Evolutionary conservation across 1,284 basidiomycete genomes (phyloP).

Genomic region (Grifola frondosa): DNA sequence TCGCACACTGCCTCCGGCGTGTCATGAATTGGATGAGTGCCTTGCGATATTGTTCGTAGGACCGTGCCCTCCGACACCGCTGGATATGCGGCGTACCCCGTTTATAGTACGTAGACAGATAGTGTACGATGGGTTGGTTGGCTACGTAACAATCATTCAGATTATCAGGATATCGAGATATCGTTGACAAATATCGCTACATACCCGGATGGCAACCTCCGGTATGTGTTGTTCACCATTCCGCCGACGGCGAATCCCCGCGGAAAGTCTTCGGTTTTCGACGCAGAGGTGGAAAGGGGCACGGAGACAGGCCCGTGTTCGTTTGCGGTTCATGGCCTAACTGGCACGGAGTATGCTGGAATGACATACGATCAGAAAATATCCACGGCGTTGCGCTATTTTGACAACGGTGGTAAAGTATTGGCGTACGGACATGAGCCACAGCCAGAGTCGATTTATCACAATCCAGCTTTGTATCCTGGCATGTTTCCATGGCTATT

Average conservation of each 20-base stretch:
- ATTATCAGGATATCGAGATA: slow-evolving; percentile 38
- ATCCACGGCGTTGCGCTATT: slow-evolving; percentile 18
- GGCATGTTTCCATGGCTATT: slow-evolving; percentile 32
- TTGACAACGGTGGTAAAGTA: slow-evolving; percentile 12
- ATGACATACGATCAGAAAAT: slow-evolving; percentile 9
- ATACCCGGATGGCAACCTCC: slow-evolving; percentile 33
- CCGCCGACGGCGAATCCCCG: slow-evolving; percentile 14
- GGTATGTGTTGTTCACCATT: slow-evolving; percentile 29
- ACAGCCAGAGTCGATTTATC: slow-evolving; percentile 21
- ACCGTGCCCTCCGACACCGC: slow-evolving; percentile 27
- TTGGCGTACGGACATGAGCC: slow-evolving; percentile 19
- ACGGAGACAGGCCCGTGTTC: slow-evolving; percentile 31
- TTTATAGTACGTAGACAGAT: slow-evolving; percentile 33
- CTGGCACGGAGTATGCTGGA: slow-evolving; percentile 21
- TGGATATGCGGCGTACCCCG: slow-evolving; percentile 35
- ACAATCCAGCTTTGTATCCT: slow-evolving; percentile 28
- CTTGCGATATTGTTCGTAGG: slow-evolving; percentile 31
- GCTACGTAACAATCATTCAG: slow-evolving; percentile 37
- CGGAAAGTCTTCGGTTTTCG: slow-evolving; percentile 24
- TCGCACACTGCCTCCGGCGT: slow-evolving; percentile 2
- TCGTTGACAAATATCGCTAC: slow-evolving; percentile 30
- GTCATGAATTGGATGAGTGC: slow-evolving; percentile 2
- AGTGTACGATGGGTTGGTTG: slow-evolving; percentile 35
- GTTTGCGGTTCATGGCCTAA: slow-evolving; percentile 37
- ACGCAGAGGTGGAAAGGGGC: slow-evolving; percentile 31